Base-by-base conservation (phyloP, 257 asterid species). In the Salvia rosmarinus region DNA sequence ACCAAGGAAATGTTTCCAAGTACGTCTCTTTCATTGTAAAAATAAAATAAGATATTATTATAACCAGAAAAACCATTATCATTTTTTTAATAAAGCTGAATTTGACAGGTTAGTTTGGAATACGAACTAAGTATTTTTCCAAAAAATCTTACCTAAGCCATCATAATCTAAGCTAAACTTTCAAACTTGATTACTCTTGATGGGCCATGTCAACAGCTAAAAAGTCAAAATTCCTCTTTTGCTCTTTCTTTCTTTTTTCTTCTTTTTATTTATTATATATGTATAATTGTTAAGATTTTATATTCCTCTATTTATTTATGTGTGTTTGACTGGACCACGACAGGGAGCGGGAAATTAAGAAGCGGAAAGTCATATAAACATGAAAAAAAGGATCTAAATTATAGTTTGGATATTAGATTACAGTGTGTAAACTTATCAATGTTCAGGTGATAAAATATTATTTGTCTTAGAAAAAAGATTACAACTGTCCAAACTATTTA, bases 121-220 rank as follows among this genome's bases (percentile, higher is more conserved):
- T 64, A 69, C 37, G 79, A 63, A 46, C 11, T 28, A 44, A 68
- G 61, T 35, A 64, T 74, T 46, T n/a, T 78, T 69, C 49, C 9
- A 14, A 61, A 30, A 55, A 70, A 20, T 42, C 58, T 16, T 50
- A 67, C 71, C 67, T 67, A 58, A 68, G 51, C 30, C 57, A 65
- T 65, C 72, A 64, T 70, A 58, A 49, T 78, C 58, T 20, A 74
- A 64, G 23, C 76, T 44, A 67, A 61, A 59, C 65, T 28, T 74
- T 23, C 59, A 34, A 23, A 32, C 75, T 49, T 64, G 54, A 71
- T 75, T 43, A 57, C 19, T 42, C 58, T 19, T 75, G 20, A 37
- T 68, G 83, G 79, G n/a, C 83, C 80, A 69, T 70, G 46, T 56
- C 39, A 49, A 74, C 83, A 79, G 80, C 80, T 69, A 56, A 25